Conservation (phyloP, 148 eudicot species). For the Rhododendron kiyosumense region DNA sequence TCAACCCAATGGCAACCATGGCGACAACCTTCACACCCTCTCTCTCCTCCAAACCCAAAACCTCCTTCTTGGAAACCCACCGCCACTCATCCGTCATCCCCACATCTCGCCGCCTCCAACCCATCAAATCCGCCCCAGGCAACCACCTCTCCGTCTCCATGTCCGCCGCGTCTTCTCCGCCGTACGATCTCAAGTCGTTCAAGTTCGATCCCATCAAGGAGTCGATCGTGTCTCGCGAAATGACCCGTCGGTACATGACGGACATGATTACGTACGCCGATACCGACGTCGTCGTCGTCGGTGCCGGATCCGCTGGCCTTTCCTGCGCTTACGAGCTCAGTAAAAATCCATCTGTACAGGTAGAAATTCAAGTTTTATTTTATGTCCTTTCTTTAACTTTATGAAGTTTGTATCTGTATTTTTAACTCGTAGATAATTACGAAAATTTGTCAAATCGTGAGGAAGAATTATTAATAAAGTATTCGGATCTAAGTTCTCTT, state of each 20-base stretch:
- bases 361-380: not conserved
- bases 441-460: not conserved
- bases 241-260: conserved; percentile 94
- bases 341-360: conserved; percentile 71
- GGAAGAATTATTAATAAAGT: no score
- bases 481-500: no score
- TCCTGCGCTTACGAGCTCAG: conserved; percentile 87
- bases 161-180: conserved; percentile 32
- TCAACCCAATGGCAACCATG: conserved; percentile 18
- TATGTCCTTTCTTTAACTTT: not conserved
- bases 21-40: conserved; percentile 40
- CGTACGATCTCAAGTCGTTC: conserved; percentile 54
- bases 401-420: no score
- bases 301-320: conserved; percentile 95
- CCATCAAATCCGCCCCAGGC: conserved; percentile 21
- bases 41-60: conserved; percentile 21
- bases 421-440: not conserved
- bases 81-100: conserved; percentile 8
- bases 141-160: conserved; percentile 20
- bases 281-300: conserved; percentile 83
- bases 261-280: conserved; percentile 90
- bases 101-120: conserved; percentile 16
- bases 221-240: conserved; percentile 81
- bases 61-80: conserved; percentile 15
- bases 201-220: conserved; percentile 80